Base-by-base conservation (phyloP, 208 protist species). In the Strigomonas galati region DNA sequence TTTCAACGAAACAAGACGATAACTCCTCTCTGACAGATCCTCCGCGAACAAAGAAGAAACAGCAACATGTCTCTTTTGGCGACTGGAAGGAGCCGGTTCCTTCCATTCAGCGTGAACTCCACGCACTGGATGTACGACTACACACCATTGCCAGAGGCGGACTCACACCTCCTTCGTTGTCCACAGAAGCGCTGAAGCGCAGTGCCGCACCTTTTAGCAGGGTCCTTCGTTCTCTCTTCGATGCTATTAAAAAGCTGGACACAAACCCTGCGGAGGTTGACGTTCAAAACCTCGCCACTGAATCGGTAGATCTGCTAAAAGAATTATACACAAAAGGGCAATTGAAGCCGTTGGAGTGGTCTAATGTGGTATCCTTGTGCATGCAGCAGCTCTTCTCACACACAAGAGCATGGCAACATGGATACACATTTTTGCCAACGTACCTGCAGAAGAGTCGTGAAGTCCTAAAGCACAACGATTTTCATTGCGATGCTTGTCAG, bases 131-230 rank as follows among this genome's bases (percentile, higher is more conserved):
- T 6, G 44, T 30, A n/a, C 37, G 44, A 19, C 12, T 24, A 21
- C 58, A 62, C 35, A 52, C 35, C 21, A 62, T 62, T 26, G 44
- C 27, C 6, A 62, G 58, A 30, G 58, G 44, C 23, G 58, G 35
- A 2, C 35, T 62, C 10, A 62, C 58, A 9, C 58, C 58, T 3
- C 58, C 58, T 10, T 49, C 58, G 7, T 30, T 62, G n/a, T 62
- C 58, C 2, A 7, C 21, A 15, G 35, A 62, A 10, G 58, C 58
- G 9, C 40, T 46, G 40, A 46, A 46, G 14, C 40, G 40, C 14
- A 1, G 40, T 15, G 40, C 40, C 40, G 40, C 9, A 15, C 21
- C 46, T 30, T 30, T 30, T 52, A 6, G 1, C 37, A 17, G 37
- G 4, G n/a, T 7, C 14, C 32, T 62, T 3, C 40, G 58, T n/a